phyloP scores from a whole-genome alignment of 2,329 filamentous ascomycete genomes.

The Fusarium sp. region DNA sequence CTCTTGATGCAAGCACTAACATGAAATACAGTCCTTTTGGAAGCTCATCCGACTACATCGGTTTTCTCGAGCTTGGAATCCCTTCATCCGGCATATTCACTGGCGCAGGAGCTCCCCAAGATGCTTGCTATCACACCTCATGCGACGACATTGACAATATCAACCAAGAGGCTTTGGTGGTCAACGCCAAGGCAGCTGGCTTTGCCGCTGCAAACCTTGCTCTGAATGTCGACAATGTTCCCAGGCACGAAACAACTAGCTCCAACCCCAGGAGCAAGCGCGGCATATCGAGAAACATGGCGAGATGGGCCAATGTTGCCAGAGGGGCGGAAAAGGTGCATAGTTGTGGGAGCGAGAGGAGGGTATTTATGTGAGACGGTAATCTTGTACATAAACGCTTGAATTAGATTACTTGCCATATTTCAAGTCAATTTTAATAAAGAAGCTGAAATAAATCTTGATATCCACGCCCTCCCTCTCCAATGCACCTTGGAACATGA shows the following conservation, averaged over 20 bases:
- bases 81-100: conserved; percentile 55
- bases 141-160: conserved; percentile 56
- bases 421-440: no score
- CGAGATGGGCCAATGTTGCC: conserved; percentile 15
- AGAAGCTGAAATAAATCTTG: no score
- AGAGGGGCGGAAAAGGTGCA: conserved; percentile 24
- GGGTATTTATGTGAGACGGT: conserved; percentile 16
- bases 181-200: conserved; percentile 60
- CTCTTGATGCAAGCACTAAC: neutral
- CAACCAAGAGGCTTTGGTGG: conserved; percentile 51
- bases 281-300: conserved; percentile 13
- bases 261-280: conserved; percentile 16
- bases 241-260: conserved; percentile 24
- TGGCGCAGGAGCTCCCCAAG: conserved; percentile 48
- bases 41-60: conserved; percentile 53
- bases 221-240: conserved; percentile 48
- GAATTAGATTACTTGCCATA: no score
- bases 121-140: conserved; percentile 53
- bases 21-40: conserved; percentile 48
- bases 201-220: conserved; percentile 58
- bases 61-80: conserved; percentile 53
- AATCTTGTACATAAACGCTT: no score
- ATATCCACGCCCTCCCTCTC: neutral
- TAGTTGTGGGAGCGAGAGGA: conserved; percentile 18
- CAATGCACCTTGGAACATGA: neutral